Conservation (phyloP, 208 protist genomes). For the Trypanosoma boissoni region DNA sequence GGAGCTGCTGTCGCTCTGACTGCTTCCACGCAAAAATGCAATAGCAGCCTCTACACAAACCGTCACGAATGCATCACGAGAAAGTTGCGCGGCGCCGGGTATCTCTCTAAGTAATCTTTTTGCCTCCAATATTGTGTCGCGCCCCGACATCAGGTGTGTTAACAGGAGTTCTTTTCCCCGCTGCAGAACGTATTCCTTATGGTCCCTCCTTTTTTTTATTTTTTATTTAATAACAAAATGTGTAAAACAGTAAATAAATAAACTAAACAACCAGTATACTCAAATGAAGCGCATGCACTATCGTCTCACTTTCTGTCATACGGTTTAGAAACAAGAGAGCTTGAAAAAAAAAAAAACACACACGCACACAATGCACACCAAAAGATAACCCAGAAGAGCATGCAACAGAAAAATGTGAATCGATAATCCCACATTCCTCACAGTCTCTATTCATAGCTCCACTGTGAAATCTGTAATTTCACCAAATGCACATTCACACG, state of each 20-base stretch:
- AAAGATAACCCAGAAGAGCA: background rate
- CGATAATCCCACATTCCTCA: background rate
- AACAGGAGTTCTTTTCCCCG: background rate
- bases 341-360: background rate
- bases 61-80: slow-evolving; percentile 14
- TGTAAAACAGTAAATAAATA: background rate
- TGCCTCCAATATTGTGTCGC: slow-evolving; percentile 6
- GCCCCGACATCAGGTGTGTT: slow-evolving; percentile 2
- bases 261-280: background rate
- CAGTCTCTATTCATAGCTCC: background rate
- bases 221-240: background rate
- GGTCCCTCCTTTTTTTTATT: background rate
- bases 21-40: slow-evolving; percentile 1
- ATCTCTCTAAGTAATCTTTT: slow-evolving; percentile 13
- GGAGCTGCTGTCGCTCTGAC: background rate
- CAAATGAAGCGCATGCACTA: no score
- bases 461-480: slow-evolving; percentile 6
- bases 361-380: background rate
- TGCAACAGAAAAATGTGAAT: background rate
- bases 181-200: background rate
- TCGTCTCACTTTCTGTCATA: no score
- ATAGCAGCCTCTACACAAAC: slow-evolving; percentile 17
- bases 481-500: background rate
- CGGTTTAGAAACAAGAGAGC: no score
- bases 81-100: background rate